Base-by-base conservation (phyloP, 2,329 filamentous ascomycete genomes). In the Penicillium sclerotigenum region DNA sequence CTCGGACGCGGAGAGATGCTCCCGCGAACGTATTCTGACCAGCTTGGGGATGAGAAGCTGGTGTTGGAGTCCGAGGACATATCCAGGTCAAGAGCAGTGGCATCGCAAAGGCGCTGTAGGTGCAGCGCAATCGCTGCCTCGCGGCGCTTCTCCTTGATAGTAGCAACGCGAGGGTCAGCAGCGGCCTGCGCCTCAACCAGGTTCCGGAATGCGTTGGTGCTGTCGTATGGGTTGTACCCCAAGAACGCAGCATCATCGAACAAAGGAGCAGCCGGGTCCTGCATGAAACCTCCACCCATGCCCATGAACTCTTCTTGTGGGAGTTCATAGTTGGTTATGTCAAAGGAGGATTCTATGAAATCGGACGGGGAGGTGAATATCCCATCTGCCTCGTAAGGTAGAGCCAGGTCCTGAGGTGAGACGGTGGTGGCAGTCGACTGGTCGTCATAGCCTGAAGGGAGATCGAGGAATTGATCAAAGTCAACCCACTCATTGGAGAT, bases 91-190 rank as follows among this genome's bases (percentile, higher is more conserved):
- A 64, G 56, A 13, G 66, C 47, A 5, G 69, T 65, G 13, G 65
- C 62, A 54, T 73, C 68, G 45, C 69, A 68, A 28, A 75, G 58
- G 14, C 73, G 67, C 51, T 76, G 71, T n/a, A 76, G 55, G 40
- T 76, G 73, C 29, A 77, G 47, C 6, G 73, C 73, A 57, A 77
- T 77, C 1, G 73, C 69, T 9, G 75, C 73, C 47, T 77, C 75
- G 16, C 71, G 66, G 49, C 73, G 72, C 67, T 77, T 77, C 60
- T 74, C 69, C 58, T 77, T 75, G 36, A 63, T 63, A 7, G 74
- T 73, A 34, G 68, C 58, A 41, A 64, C 62, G 11, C 73, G 65
- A 5, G 68, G 59, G 52, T 76, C 73, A 7, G 67, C 61, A 9
- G 71, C 71, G n/a, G 74, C 75, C 59, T 71, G 67, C 5, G 72